phyloP scores from a whole-genome alignment of 192 early-diverging fungal genomes.

The Geosiphon pyriformis region DNA sequence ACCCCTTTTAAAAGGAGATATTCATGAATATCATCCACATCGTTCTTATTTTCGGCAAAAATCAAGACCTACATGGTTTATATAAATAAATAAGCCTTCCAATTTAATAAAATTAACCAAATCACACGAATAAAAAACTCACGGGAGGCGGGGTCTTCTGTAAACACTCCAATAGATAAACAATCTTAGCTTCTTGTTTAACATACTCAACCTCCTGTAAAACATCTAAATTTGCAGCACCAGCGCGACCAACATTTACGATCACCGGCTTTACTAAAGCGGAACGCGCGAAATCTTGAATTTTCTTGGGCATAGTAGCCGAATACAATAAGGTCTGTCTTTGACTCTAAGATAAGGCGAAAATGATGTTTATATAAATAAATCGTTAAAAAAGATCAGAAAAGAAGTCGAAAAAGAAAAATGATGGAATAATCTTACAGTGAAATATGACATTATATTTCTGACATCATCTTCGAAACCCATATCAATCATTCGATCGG shows the following conservation, averaged over 20 bases:
- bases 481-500: constrained; percentile 98
- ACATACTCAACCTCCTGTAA: constrained; percentile 98
- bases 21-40: constrained; percentile 98
- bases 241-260: constrained; percentile 98
- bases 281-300: constrained; percentile 90
- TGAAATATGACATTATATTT: constrained; percentile 94
- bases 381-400: neutral
- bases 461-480: constrained; percentile 97
- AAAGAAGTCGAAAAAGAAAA: neutral
- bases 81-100: neutral
- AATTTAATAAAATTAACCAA: neutral
- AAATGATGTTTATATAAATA: neutral
- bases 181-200: constrained; percentile 91
- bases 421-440: constrained; percentile 27
- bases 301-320: constrained; percentile 97
- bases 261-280: constrained; percentile 85
- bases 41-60: constrained; percentile 98
- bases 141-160: constrained; percentile 96
- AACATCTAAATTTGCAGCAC: constrained; percentile 93
- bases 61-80: constrained; percentile 60
- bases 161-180: constrained; percentile 90
- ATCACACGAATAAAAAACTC: constrained; percentile 17
- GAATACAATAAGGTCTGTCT: constrained; percentile 96
- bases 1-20: constrained; percentile 93
- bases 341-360: constrained; percentile 59